These are phyloP conservation scores for Lojkania enalia DNA, from an alignment of 2,329 filamentous ascomycete genomes.

Conservation along the genomic window DNA sequence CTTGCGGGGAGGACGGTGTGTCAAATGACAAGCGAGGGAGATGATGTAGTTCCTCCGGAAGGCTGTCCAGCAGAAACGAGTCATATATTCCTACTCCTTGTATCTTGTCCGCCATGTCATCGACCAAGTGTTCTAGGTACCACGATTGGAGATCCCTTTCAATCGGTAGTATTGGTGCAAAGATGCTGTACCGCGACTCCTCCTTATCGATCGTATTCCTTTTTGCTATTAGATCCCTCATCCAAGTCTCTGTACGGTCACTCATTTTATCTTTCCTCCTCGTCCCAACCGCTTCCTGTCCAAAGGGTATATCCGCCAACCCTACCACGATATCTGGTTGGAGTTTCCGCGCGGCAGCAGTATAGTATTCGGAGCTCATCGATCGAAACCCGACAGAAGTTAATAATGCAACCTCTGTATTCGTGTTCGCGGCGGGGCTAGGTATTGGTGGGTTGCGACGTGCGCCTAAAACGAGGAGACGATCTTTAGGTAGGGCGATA, in stretches of 20 bases:
- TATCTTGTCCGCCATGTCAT: slow-evolving; percentile 58
- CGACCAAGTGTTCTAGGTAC: slow-evolving; percentile 75
- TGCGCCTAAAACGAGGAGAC: slow-evolving; percentile 73
- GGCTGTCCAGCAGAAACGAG: slow-evolving; percentile 66
- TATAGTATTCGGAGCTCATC: slow-evolving; percentile 71
- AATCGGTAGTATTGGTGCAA: slow-evolving; percentile 72
- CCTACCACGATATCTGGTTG: slow-evolving; percentile 80
- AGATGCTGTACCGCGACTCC: slow-evolving; percentile 47
- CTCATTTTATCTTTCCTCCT: slow-evolving; percentile 84
- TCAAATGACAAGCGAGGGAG: slow-evolving; percentile 78
- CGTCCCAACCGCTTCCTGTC: slow-evolving; percentile 58
- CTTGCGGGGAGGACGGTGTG: slow-evolving; percentile 70
- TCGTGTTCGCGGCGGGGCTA: slow-evolving; percentile 69
- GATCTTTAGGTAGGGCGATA: slow-evolving; percentile 68
- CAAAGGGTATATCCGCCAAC: slow-evolving; percentile 72
- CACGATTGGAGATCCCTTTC: slow-evolving; percentile 74
- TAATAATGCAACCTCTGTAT: slow-evolving; percentile 72
- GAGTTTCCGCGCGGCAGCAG: slow-evolving; percentile 65
- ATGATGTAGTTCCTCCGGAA: slow-evolving; percentile 62
- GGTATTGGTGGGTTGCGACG: slow-evolving; percentile 76
- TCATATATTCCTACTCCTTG: slow-evolving; percentile 80
- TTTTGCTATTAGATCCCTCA: slow-evolving; percentile 65
- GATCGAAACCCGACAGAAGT: slow-evolving; percentile 84
- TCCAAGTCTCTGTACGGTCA: slow-evolving; percentile 82
- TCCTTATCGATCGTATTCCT: slow-evolving; percentile 36